Conservation (phyloP, 1,139 yeast genomes). For the Candida frijolesensis region DNA sequence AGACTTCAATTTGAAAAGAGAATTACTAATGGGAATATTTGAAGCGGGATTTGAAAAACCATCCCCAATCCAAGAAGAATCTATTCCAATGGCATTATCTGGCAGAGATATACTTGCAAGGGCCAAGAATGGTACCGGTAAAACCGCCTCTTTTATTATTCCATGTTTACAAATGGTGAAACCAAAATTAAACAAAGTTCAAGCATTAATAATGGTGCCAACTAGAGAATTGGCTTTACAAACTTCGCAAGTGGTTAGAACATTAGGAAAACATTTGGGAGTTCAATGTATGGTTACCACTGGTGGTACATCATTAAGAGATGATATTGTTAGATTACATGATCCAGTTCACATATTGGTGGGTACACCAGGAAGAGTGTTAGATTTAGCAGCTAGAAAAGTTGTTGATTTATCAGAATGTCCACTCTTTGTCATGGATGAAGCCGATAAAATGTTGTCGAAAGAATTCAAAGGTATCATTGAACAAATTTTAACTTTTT, state of each 20-base stretch:
- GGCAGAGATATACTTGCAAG: constrained; percentile 97
- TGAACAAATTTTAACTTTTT: constrained; percentile 81
- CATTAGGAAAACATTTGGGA: constrained; percentile 93
- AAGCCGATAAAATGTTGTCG: constrained; percentile 95
- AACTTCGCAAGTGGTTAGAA: constrained; percentile 95
- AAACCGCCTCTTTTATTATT: constrained; percentile 93
- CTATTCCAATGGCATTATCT: constrained; percentile 92
- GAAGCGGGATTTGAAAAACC: constrained; percentile 99
- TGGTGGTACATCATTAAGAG: constrained; percentile 94
- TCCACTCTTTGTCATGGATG: constrained; percentile 94
- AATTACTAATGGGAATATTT: constrained; percentile 94
- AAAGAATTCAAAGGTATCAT: constrained; percentile 88
- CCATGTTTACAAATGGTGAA: constrained; percentile 84
- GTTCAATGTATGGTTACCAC: constrained; percentile 97
- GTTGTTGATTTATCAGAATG: constrained; percentile 88
- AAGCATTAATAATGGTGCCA: constrained; percentile 86
- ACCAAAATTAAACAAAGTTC: constrained; percentile 83
- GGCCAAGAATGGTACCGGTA: constrained; percentile 98
- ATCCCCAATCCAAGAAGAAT: constrained; percentile 96
- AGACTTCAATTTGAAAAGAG: constrained; percentile 88
- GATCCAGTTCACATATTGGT: constrained; percentile 92
- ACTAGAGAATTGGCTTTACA: constrained; percentile 96
- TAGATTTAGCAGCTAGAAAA: constrained; percentile 88
- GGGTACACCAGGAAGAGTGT: constrained; percentile 96
- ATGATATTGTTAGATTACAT: constrained; percentile 88